Base-by-base conservation (phyloP, 1,139 yeast genomes). In the Saccharomyces hybrid region DNA sequence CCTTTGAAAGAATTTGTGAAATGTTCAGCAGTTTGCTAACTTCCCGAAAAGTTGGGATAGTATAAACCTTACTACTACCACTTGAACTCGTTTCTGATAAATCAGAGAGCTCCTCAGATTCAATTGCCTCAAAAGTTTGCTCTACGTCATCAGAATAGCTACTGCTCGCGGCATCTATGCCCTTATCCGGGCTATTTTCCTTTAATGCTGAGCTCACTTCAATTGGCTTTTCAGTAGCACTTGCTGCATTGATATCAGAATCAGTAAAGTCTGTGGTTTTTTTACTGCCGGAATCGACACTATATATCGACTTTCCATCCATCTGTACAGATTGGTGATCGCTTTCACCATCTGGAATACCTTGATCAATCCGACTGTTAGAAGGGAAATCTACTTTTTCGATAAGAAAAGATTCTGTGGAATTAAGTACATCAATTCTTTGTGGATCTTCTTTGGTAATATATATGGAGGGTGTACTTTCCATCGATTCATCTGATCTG, bases 41-140 rank as follows among this genome's bases (percentile, higher is more conserved):
- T 27, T 56, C 58, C 47, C 65, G 56, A 50, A 65, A 65, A 5
- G 70, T 66, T 9, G 70, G 70, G 30, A 65, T 58, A 7, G 62
- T 59, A 31, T 59, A 60, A 9, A 56, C 41, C 30, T 59, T 58
- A 47, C 61, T 59, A 23, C 51, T 8, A 25, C 16, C 46, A 14
- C 47, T 47, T 14, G 56, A 53, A 26, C 51, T 41, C 9, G 25
- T 38, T 8, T 34, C 46, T 9, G 28, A 42, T 31, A 46, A 44
- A 6, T 23, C 32, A 14, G 48, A 46, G 13, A 26, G 13, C 5
- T 46, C 48, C 2, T 28, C 31, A 8, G 30, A 46, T 9, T 46
- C 48, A 46, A 46, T 6, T 20, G 25, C 2, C 13, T 46, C 48
- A 16, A 23, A 23, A 1, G 30, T 46, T 9, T 14, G 9, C 32